These are phyloP conservation scores for Aspergillus homomorphus DNA, from an alignment of 495 filamentous ascomycete genomes.

Conservation along the genomic window DNA sequence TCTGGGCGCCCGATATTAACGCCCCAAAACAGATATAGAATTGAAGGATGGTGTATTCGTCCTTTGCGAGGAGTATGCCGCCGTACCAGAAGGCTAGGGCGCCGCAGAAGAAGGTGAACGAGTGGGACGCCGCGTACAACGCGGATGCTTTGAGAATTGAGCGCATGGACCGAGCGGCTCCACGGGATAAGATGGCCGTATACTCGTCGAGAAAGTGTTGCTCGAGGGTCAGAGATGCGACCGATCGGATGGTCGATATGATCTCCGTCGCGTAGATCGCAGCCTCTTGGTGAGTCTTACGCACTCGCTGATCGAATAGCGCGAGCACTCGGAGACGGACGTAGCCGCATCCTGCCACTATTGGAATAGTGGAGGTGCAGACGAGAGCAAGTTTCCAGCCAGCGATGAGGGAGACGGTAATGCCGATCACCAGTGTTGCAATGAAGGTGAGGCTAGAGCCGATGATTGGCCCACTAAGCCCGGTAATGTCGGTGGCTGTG, in stretches of 20 bases:
- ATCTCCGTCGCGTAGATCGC: conserved; percentile 87
- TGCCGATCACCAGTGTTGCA: conserved; percentile 25
- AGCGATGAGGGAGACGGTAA: conserved; percentile 48
- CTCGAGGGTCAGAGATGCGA: conserved; percentile 57
- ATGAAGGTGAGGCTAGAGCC: conserved; percentile 28
- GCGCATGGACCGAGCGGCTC: conserved; percentile 42
- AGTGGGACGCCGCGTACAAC: conserved; percentile 23
- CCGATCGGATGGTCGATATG: conserved; percentile 83
- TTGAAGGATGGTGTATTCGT: conserved; percentile 46
- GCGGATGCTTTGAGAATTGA: conserved; percentile 14
- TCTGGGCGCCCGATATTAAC: conserved; percentile 49
- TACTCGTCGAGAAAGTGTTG: conserved; percentile 54
- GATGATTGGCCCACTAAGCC: conserved; percentile 34
- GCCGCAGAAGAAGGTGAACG: conserved; percentile 31
- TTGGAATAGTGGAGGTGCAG: conserved; percentile 48
- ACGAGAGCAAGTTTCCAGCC: conserved; percentile 62
- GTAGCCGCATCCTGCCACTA: conserved; percentile 51
- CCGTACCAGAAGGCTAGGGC: conserved; percentile 55
- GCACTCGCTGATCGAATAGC: conserved; percentile 47
- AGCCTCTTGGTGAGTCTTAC: conserved; percentile 63
- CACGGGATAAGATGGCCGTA: conserved; percentile 39
- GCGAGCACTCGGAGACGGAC: conserved; percentile 43
- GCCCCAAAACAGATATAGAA: conserved; percentile 54
- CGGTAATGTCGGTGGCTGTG: conserved; percentile 67
- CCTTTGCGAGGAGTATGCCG: conserved; percentile 39